These are phyloP conservation scores for Penicillium taxi DNA, from an alignment of 495 filamentous ascomycete genomes.

Conservation along the genomic window DNA sequence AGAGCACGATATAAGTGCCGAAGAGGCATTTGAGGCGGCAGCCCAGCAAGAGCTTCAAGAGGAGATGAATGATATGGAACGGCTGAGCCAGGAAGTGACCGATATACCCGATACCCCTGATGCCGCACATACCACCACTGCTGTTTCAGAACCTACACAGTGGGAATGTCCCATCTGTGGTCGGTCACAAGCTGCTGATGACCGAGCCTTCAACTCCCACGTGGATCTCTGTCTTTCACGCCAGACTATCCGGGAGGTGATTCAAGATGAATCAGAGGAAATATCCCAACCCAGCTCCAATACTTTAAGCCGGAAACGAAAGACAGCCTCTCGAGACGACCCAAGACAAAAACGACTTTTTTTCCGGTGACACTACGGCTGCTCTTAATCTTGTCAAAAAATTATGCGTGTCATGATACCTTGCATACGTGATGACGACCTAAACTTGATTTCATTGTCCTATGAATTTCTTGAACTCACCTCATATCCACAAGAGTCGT, in stretches of 20 bases:
- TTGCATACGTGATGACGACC: neutral
- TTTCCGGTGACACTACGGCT: constrained; percentile 27
- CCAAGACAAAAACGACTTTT: constrained; percentile 35
- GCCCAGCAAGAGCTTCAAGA: constrained; percentile 57
- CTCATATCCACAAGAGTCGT: too few species aligned
- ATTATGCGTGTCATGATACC: neutral
- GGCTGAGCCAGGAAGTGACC: constrained; percentile 51
- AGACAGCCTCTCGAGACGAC: constrained; percentile 18
- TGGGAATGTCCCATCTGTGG: constrained; percentile 89
- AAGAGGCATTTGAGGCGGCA: constrained; percentile 59
- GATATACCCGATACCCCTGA: constrained; percentile 3
- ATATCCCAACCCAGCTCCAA: neutral
- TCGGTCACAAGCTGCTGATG: constrained; percentile 63
- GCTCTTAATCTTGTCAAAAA: neutral
- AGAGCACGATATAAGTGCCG: constrained; percentile 62
- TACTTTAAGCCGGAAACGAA: constrained; percentile 23
- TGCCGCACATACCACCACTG: neutral
- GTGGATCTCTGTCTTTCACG: constrained; percentile 88
- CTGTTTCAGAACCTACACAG: constrained; percentile 30
- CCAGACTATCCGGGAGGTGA: constrained; percentile 74
- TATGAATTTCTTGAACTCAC: too few species aligned
- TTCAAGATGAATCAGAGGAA: constrained; percentile 39
- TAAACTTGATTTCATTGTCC: too few species aligned
- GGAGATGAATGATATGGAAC: constrained; percentile 56
- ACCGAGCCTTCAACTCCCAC: constrained; percentile 81